Percentiles rank a stretch among this genome's conserved stretches.
These are phyloP conservation scores for Byssothecium circinans DNA, from an alignment of 2,329 filamentous ascomycete genomes.

Conservation along the genomic window DNA sequence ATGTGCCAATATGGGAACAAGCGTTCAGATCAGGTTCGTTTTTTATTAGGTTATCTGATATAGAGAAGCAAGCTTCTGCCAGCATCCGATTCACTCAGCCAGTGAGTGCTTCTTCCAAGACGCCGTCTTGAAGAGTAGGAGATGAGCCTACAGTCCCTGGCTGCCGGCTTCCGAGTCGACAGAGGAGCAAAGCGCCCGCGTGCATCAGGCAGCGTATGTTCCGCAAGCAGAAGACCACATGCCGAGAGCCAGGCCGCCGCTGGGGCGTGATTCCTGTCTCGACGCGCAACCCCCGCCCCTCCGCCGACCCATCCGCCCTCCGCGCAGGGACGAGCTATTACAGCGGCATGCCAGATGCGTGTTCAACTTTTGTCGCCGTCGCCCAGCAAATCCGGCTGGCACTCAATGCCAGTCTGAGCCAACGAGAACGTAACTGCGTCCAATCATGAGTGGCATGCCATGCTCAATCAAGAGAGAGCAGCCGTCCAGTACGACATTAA, in stretches of 20 bases:
- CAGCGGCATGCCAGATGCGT: slow-evolving; percentile 44
- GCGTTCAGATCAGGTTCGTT: slow-evolving; percentile 22
- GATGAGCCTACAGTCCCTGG: slow-evolving; percentile 54
- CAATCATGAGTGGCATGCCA: slow-evolving; percentile 43
- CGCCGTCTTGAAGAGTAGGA: slow-evolving; percentile 56
- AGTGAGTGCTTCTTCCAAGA: slow-evolving; percentile 43
- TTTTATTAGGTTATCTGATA: slow-evolving; percentile 45
- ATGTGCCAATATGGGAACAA: too few relatives aligned
- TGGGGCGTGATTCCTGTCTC: slow-evolving; percentile 34
- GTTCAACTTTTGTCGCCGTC: slow-evolving; percentile 44
- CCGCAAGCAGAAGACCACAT: slow-evolving; percentile 44
- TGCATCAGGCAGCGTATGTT: slow-evolving; percentile 33
- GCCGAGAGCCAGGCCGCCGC: slow-evolving; percentile 34
- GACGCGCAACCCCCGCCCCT: slow-evolving; percentile 15
- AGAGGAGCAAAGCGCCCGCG: slow-evolving; percentile 41
- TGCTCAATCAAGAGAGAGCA: slow-evolving; percentile 42
- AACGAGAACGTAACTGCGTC: slow-evolving; percentile 34
- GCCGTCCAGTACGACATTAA: slow-evolving; percentile 46
- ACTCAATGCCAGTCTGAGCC: slow-evolving; percentile 44
- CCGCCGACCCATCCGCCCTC: slow-evolving; percentile 18
- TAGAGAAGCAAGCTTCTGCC: slow-evolving; percentile 48
- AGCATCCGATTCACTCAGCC: slow-evolving; percentile 55
- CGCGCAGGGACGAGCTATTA: slow-evolving; percentile 35
- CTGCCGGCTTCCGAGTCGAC: slow-evolving; percentile 14
- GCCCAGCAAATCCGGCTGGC: slow-evolving; percentile 41